Percentiles rank a stretch among this genome's conserved stretches.
Evolutionary conservation across 116 monocot species (phyloP).

Genomic region (Zostera marina): DNA sequence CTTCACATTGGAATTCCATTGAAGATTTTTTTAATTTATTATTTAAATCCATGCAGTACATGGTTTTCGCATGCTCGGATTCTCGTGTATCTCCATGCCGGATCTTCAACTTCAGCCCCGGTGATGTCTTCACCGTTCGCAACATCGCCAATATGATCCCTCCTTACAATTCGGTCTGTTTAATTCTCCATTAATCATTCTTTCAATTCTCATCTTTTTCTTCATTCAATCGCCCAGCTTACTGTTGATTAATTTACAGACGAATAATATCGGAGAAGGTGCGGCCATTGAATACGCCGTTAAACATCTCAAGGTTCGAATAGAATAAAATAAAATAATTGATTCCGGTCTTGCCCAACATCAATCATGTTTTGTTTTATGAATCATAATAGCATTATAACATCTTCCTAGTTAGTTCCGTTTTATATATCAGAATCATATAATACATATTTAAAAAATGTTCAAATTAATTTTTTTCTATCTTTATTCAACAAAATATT

Average conservation of each 20-base stretch:
- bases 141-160: slow-evolving; percentile 92
- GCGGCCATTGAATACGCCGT: slow-evolving; percentile 87
- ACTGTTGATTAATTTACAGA: slow-evolving; percentile 19
- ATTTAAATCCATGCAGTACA: slow-evolving; percentile 30
- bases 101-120: slow-evolving; percentile 50
- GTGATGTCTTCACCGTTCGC: slow-evolving; percentile 75
- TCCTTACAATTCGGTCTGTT: slow-evolving; percentile 29
- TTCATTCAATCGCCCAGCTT: not conserved
- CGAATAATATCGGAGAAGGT: slow-evolving; percentile 37
- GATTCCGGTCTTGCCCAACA: too few species aligned
- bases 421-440: too few species aligned
- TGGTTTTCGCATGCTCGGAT: slow-evolving; percentile 92
- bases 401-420: too few species aligned
- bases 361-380: too few species aligned
- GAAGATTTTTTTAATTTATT: not conserved
- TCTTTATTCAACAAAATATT: too few species aligned
- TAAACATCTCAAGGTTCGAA: slow-evolving; percentile 61
- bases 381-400: too few species aligned
- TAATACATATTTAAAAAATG: too few species aligned
- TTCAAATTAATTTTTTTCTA: too few species aligned
- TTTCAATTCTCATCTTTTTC: not conserved
- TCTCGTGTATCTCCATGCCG: slow-evolving; percentile 89
- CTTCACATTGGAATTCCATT: not conserved
- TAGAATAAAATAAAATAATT: too few species aligned
- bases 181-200: not conserved